Evolutionary conservation across 352 stramenopile genomes (phyloP), one percentile per base, ranked within the genome.

Genomic region (Pelagophyceae sp.): DNA sequence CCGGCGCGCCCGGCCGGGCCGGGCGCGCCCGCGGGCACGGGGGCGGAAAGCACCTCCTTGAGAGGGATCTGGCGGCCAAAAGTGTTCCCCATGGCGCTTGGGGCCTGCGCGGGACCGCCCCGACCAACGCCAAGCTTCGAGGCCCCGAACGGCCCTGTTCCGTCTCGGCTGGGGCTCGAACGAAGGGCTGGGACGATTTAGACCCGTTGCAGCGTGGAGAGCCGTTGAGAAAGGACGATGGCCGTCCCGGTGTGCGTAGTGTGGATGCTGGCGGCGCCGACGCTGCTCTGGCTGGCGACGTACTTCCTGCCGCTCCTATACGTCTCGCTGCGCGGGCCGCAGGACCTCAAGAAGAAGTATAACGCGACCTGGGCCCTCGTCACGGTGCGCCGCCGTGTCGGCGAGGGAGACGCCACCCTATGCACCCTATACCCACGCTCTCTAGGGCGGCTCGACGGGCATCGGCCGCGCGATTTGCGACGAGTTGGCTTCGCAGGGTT

Each of bases 271-370:
- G 82, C 82, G 32, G 80, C 86, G 65, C 83, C 83, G 29, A 90
- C 83, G 0, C 40, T 81, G 45, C 82, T 90, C 51, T 90, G 86
- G 86, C 79, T 90, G 0, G 45, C 89, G 0, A 63, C 76, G 15
- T 92, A 91, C 70, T 67, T 84, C 17, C 75, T 90, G 70, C 84
- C 85, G 45, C 85, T 88, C 79, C 76, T 90, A 23, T 90, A 84
- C 81, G 90, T 91, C 80, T 81, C 81, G 25, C 40, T 87, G 23
- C 79, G 91, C 40, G 83, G 87, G 20, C 80, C 86, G 33, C 89
- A 91, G 37, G 82, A 96, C 79, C 81, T 96, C n/a, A 95, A 94
- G 78, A 90, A 93, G 70, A 89, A 91, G 78, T 96, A 96, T 82
- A 82, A 88, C 65, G 90, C 90, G 0, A 83, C 84, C 75, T 96